phyloP scores from a whole-genome alignment of 352 stramenopile genomes.

The Pythium plurisporium region DNA sequence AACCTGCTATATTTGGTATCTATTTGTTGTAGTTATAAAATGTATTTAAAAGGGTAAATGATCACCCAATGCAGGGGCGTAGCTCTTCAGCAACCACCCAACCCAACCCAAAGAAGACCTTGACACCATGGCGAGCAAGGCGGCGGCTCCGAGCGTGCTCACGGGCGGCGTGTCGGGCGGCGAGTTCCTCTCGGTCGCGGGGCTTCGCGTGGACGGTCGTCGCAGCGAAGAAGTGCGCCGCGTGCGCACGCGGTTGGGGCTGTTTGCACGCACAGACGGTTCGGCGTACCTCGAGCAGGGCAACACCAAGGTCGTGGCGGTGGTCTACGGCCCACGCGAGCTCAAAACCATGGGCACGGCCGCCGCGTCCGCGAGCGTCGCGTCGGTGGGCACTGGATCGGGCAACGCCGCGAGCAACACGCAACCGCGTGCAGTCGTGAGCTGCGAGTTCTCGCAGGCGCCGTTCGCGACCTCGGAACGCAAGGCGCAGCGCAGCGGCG shows the following conservation, averaged over 20 bases:
- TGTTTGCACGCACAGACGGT: constrained; percentile 84
- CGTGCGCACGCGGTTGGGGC: constrained; percentile 75
- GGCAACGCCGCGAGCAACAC: constrained; percentile 63
- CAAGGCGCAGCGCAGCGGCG: constrained; percentile 69
- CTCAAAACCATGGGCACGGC: constrained; percentile 40
- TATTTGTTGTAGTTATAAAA: neutral
- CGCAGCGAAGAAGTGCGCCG: constrained; percentile 81
- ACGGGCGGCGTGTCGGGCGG: constrained; percentile 44
- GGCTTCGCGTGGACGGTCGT: constrained; percentile 79
- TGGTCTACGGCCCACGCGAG: constrained; percentile 85
- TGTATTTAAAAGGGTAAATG: neutral
- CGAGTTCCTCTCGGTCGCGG: constrained; percentile 82
- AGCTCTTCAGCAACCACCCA: constrained; percentile 1
- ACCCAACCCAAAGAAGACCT: neutral
- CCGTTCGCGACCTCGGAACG: constrained; percentile 85
- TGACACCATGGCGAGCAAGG: constrained; percentile 49
- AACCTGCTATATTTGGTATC: neutral
- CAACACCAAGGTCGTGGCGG: constrained; percentile 87
- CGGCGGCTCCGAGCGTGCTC: constrained; percentile 51
- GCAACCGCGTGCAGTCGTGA: constrained; percentile 63
- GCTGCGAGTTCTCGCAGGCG: constrained; percentile 88
- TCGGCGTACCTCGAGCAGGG: constrained; percentile 87
- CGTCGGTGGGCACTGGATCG: constrained; percentile 50
- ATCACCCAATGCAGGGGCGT: neutral
- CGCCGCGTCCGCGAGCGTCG: constrained; percentile 29